These are phyloP conservation scores for Globisporangium viniferum DNA, from an alignment of 352 stramenopile genomes.

Conservation along the genomic window DNA sequence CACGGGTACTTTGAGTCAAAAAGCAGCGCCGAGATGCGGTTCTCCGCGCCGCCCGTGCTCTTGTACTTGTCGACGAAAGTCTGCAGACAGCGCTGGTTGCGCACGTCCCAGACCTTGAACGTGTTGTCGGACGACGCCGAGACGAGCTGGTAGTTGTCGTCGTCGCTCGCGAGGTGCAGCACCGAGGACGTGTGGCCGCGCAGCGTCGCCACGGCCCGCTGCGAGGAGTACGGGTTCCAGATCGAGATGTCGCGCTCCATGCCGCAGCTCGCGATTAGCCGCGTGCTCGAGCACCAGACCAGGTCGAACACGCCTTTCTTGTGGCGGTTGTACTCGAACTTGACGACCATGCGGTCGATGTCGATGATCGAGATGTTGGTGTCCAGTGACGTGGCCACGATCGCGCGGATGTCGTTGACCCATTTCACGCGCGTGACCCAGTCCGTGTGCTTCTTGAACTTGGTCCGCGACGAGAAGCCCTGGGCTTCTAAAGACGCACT, in stretches of 20 bases:
- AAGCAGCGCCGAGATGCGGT: slow-evolving; percentile 61
- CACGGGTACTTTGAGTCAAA: slow-evolving; percentile 66
- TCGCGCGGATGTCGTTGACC: slow-evolving; percentile 75
- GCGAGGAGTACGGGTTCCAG: slow-evolving; percentile 89
- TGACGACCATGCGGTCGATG: slow-evolving; percentile 72
- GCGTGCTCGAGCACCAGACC: slow-evolving; percentile 69
- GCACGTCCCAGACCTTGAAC: slow-evolving; percentile 83
- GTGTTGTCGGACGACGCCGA: slow-evolving; percentile 81
- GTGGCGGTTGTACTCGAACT: slow-evolving; percentile 81
- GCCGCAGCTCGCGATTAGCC: slow-evolving; percentile 77
- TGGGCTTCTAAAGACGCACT: slow-evolving; percentile 56
- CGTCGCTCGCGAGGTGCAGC: slow-evolving; percentile 70
- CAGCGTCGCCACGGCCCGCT: slow-evolving; percentile 67
- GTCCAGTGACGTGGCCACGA: slow-evolving; percentile 78
- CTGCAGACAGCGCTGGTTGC: slow-evolving; percentile 77
- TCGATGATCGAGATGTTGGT: slow-evolving; percentile 81
- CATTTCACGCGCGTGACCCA: slow-evolving; percentile 84
- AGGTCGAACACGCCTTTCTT: slow-evolving; percentile 84
- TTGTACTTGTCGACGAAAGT: slow-evolving; percentile 68
- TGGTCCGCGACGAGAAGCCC: slow-evolving; percentile 61
- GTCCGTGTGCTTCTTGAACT: slow-evolving; percentile 81
- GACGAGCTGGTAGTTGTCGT: slow-evolving; percentile 85
- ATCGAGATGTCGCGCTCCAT: slow-evolving; percentile 87
- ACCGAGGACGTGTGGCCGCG: slow-evolving; percentile 74
- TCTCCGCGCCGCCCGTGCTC: slow-evolving; percentile 51